Conservation (phyloP, 2,329 filamentous ascomycete genomes). For the Xylariales sp. region DNA sequence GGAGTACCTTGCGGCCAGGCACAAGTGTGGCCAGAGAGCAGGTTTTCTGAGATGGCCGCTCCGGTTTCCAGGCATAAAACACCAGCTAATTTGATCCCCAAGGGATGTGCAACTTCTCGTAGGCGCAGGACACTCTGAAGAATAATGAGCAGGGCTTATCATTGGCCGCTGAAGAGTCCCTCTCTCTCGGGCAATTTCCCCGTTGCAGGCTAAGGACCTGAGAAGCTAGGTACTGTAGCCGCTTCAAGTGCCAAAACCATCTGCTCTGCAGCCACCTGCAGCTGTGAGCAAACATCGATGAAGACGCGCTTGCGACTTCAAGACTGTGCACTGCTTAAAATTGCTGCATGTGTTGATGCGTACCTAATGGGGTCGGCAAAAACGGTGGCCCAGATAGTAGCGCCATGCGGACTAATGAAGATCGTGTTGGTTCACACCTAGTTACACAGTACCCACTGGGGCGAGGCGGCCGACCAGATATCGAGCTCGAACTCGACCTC, state of each 20-base stretch:
- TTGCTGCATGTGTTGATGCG: background rate
- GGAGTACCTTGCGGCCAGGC: background rate
- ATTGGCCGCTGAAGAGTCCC: constrained; percentile 5
- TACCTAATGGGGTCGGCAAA: background rate
- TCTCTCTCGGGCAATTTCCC: constrained; percentile 9
- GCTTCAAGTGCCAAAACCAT: constrained; percentile 3
- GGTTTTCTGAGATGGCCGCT: background rate
- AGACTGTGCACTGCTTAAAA: background rate
- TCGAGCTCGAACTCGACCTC: too few relatives aligned
- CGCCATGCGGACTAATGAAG: too few relatives aligned
- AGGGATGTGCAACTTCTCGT: background rate
- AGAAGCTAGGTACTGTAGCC: constrained; percentile 2
- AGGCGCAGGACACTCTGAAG: background rate
- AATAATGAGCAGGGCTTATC: background rate
- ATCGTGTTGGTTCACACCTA: too few relatives aligned
- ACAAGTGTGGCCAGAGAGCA: background rate
- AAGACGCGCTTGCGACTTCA: constrained; percentile 5
- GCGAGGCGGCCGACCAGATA: too few relatives aligned
- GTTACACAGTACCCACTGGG: too few relatives aligned
- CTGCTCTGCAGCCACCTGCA: constrained; percentile 7
- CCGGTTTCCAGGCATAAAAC: background rate
- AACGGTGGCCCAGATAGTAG: background rate
- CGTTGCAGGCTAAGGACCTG: constrained; percentile 8
- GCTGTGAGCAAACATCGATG: background rate
- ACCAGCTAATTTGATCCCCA: background rate